phyloP scores from a whole-genome alignment of 2,329 filamentous ascomycete genomes.

The Fusarium dimerum region DNA sequence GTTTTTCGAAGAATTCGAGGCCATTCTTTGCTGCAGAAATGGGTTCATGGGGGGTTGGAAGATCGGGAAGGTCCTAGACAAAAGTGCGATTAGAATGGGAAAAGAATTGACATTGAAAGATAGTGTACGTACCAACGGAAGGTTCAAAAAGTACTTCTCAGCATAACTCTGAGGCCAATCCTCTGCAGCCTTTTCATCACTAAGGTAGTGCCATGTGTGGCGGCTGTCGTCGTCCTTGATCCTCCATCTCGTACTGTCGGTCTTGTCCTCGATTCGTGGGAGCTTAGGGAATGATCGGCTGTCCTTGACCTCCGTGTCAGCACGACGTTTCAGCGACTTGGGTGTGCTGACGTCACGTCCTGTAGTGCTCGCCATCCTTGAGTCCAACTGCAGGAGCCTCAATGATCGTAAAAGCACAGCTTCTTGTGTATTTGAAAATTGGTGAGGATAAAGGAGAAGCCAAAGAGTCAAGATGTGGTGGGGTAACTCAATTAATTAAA shows the following conservation, averaged over 20 bases:
- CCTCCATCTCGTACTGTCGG: constrained; percentile 83
- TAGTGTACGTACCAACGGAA: constrained; percentile 65
- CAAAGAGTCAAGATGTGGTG: constrained; percentile 16
- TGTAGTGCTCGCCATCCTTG: constrained; percentile 33
- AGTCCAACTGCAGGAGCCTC: background rate
- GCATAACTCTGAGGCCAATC: constrained; percentile 83
- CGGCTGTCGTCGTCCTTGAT: constrained; percentile 79
- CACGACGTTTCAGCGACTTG: constrained; percentile 46
- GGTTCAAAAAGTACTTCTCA: constrained; percentile 86
- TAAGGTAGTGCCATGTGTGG: constrained; percentile 93
- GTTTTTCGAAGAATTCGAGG: constrained; percentile 82
- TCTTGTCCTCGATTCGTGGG: constrained; percentile 57
- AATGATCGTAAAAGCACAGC: background rate
- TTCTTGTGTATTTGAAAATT: background rate
- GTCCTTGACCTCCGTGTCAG: constrained; percentile 37
- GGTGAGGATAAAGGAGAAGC: background rate
- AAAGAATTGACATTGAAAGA: too few relatives aligned
- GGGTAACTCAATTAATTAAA: constrained; percentile 6
- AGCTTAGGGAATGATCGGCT: constrained; percentile 42
- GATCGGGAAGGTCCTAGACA: constrained; percentile 68
- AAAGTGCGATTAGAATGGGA: background rate
- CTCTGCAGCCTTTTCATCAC: constrained; percentile 67
- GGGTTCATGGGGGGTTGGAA: constrained; percentile 70
- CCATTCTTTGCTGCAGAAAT: constrained; percentile 81
- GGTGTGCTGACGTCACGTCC: constrained; percentile 31